Conservation (phyloP, 202 grass and related monocot species). For the Setaria italica region DNA sequence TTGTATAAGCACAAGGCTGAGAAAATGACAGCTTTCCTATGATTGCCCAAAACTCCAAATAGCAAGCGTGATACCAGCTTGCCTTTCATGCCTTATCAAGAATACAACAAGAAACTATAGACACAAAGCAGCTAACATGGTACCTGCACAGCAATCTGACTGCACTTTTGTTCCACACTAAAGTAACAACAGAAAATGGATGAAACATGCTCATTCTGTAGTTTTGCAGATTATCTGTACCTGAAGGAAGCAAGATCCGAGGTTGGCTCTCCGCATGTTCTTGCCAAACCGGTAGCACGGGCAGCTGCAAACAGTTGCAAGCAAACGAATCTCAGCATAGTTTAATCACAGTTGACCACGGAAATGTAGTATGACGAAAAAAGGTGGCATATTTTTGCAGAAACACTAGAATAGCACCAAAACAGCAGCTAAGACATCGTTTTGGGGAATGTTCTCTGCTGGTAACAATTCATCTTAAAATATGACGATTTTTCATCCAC, state of each 20-base stretch:
- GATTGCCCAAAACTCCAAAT: background rate
- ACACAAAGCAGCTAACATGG: conserved; percentile 30
- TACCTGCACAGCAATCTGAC: conserved; percentile 4
- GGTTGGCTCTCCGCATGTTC: conserved; percentile 88
- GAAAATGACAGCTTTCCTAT: conserved; percentile 7
- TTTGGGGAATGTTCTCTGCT: conserved; percentile 40
- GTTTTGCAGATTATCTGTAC: conserved; percentile 54
- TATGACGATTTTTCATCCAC: conserved; percentile 14
- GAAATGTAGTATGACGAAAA: conserved; percentile 20
- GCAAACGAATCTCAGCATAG: conserved; percentile 26
- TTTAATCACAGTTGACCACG: conserved; percentile 32
- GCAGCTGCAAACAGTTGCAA: conserved; percentile 67
- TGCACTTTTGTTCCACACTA: background rate
- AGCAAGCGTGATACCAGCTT: background rate
- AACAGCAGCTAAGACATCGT: background rate
- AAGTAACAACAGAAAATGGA: conserved; percentile 41
- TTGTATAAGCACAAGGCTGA: conserved; percentile 27
- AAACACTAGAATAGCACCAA: conserved; percentile 6
- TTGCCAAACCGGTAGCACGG: conserved; percentile 95
- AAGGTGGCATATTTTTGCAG: conserved; percentile 32
- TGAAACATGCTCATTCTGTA: background rate
- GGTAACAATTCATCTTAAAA: conserved; percentile 1
- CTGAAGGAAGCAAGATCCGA: conserved; percentile 95
- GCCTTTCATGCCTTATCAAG: conserved; percentile 21
- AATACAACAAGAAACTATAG: conserved; percentile 21